These are phyloP conservation scores for Acacia acuminata DNA, from an alignment of 306 rosid species.

Conservation along the genomic window DNA sequence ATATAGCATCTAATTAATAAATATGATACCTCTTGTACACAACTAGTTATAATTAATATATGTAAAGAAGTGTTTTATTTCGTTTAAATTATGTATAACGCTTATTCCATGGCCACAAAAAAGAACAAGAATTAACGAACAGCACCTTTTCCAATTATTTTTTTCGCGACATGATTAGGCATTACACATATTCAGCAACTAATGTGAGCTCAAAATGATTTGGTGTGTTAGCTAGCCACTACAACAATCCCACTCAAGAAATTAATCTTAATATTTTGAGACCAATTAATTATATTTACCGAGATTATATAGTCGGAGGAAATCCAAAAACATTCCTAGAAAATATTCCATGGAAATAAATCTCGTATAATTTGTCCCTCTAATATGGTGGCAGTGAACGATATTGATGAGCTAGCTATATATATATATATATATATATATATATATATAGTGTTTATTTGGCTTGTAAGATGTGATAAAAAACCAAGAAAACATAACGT, in stretches of 20 bases:
- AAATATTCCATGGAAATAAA: slow-evolving; percentile 59
- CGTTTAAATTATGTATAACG: background rate
- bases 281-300: slow-evolving; percentile 53
- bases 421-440: too few relatives aligned
- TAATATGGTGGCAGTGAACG: slow-evolving; percentile 7
- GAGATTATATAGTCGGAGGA: slow-evolving; percentile 42
- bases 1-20: background rate
- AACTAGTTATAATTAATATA: background rate
- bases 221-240: slow-evolving; percentile 12
- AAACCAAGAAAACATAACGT: slow-evolving; percentile 34
- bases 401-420: background rate
- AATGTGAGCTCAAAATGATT: slow-evolving; percentile 33
- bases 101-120: background rate
- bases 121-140: background rate
- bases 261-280: slow-evolving; percentile 33
- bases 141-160: background rate
- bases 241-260: slow-evolving; percentile 43
- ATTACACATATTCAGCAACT: background rate
- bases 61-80: background rate
- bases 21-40: background rate
- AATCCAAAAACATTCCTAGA: slow-evolving; percentile 72
- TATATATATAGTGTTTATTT: background rate
- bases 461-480: slow-evolving; percentile 46
- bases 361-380: background rate
- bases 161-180: slow-evolving; percentile 10